Evolutionary conservation across 192 early-diverging fungal genomes (phyloP).

Genomic region (Linnemannia elongata): DNA sequence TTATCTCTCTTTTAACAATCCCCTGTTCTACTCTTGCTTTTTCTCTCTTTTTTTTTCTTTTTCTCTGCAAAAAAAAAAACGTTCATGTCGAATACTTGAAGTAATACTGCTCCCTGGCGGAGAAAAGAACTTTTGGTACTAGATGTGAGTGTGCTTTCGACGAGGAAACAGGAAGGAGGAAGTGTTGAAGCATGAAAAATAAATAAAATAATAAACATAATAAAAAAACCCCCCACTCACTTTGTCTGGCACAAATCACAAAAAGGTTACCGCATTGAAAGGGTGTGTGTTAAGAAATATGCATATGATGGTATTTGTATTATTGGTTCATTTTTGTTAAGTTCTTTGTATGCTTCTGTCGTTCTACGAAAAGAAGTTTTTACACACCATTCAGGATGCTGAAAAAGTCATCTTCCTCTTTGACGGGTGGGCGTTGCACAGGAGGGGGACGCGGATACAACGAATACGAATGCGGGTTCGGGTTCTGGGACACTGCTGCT

Average conservation of each 20-base stretch:
- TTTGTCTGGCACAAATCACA: conserved; percentile 5
- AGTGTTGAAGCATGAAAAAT: background rate
- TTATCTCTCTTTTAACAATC: background rate
- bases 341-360: background rate
- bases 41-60: background rate
- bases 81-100: background rate
- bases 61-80: background rate
- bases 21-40: background rate
- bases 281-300: background rate
- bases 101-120: background rate
- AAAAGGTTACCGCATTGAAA: background rate
- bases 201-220: background rate
- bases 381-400: conserved; percentile 42
- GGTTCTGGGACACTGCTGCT: background rate
- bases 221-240: background rate
- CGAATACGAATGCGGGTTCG: background rate
- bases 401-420: conserved; percentile 48
- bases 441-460: background rate
- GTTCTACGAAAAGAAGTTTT: background rate
- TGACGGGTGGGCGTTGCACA: conserved; percentile 1
- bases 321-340: background rate
- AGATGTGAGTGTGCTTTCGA: background rate
- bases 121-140: background rate
- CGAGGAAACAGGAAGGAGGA: background rate
- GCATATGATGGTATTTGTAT: background rate